These are phyloP conservation scores for Pseudoscleropodium purum DNA, from an alignment of 225 moss, liverwort and hornwort genomes.

Conservation along the genomic window DNA sequence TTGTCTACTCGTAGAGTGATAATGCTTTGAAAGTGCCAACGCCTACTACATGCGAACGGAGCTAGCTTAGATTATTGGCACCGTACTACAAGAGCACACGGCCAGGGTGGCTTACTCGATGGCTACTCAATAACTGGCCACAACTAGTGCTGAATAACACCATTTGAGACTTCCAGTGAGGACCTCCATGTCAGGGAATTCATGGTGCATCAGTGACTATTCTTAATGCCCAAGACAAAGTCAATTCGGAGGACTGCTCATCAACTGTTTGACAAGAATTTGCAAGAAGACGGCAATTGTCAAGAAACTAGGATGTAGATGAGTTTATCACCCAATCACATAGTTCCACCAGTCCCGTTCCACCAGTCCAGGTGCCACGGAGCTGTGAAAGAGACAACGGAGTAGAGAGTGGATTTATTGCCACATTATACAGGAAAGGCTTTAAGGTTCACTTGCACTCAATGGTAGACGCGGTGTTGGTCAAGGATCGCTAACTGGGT, in stretches of 20 bases:
- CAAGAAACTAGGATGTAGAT: neutral
- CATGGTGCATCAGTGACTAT: neutral
- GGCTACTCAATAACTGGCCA: neutral
- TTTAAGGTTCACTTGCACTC: neutral
- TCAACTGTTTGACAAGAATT: neutral
- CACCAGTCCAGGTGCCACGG: neutral
- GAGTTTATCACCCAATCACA: neutral
- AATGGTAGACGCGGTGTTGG: neutral
- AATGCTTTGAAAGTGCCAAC: neutral
- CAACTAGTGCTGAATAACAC: neutral
- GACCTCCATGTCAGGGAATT: neutral
- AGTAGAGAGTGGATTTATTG: neutral
- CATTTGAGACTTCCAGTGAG: neutral
- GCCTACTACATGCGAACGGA: neutral
- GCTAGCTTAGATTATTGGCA: neutral
- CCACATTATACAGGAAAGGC: neutral
- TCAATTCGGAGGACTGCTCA: neutral
- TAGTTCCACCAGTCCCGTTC: neutral
- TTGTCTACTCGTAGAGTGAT: neutral
- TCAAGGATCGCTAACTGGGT: neutral
- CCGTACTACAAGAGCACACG: neutral
- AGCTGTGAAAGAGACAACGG: neutral
- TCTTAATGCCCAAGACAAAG: neutral
- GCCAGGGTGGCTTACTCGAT: conserved; percentile 3
- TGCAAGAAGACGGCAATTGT: neutral